phyloP scores from a whole-genome alignment of 257 asterid genomes.

The Haberlea rhodopensis region DNA sequence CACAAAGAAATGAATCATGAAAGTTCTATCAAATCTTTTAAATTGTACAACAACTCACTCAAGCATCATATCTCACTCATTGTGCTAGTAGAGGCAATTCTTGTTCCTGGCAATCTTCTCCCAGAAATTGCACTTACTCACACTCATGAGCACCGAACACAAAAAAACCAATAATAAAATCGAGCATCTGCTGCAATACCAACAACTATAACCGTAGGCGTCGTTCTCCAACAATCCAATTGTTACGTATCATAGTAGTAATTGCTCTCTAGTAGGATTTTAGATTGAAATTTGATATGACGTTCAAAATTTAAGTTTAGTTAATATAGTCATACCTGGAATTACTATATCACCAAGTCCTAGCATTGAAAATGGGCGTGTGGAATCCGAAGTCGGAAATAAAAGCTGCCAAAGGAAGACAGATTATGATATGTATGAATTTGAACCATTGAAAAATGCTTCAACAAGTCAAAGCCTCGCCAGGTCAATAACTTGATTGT shows the following conservation, averaged over 20 bases:
- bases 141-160: background rate
- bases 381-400: conserved; percentile 79
- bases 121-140: background rate
- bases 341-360: conserved; percentile 99
- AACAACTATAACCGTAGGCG: too few relatives aligned
- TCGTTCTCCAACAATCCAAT: background rate
- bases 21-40: background rate
- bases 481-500: background rate
- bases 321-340: conserved; percentile 57
- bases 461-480: background rate
- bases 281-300: background rate
- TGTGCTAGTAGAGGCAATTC: background rate
- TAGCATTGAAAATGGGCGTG: conserved; percentile 96
- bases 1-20: background rate
- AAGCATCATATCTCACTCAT: background rate
- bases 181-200: background rate
- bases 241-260: background rate
- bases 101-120: background rate
- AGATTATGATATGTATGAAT: conserved; percentile 13
- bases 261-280: background rate
- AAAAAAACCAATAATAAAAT: background rate
- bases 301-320: background rate
- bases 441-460: conserved; percentile 4
- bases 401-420: conserved; percentile 62
- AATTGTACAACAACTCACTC: background rate